Evolutionary conservation across 768 basidiomycete species (phyloP).

Genomic region (Kwoniella mangroviensis): DNA sequence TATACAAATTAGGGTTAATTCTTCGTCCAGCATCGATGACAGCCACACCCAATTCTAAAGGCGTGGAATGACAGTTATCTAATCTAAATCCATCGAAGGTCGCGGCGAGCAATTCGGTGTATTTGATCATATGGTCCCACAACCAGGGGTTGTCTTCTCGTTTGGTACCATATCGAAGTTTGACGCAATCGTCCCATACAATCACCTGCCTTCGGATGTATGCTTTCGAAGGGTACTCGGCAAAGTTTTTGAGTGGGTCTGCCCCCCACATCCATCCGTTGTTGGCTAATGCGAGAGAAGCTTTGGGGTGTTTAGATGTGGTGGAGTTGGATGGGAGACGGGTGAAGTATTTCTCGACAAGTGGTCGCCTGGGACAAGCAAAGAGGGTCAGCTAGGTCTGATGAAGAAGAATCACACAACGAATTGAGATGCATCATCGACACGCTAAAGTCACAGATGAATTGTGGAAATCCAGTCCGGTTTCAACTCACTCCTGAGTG

Average conservation of each 20-base stretch:
- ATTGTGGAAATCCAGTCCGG: too few relatives aligned
- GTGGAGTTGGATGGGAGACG: slow-evolving; percentile 65
- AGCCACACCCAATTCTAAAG: slow-evolving; percentile 89
- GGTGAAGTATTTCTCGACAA: slow-evolving; percentile 93
- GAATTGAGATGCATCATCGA: too few relatives aligned
- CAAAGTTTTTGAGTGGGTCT: slow-evolving; percentile 92
- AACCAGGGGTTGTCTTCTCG: slow-evolving; percentile 88
- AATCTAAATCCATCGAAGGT: slow-evolving; percentile 95
- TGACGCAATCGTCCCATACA: slow-evolving; percentile 97
- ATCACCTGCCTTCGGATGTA: slow-evolving; percentile 96
- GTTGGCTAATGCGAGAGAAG: slow-evolving; percentile 81
- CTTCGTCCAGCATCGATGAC: slow-evolving; percentile 90
- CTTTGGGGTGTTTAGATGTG: slow-evolving; percentile 61
- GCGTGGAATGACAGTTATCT: slow-evolving; percentile 98
- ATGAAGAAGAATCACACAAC: neutral
- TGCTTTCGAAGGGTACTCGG: slow-evolving; percentile 85
- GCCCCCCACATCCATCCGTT: slow-evolving; percentile 99
- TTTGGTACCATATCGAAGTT: slow-evolving; percentile 85
- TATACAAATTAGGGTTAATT: slow-evolving; percentile 88
- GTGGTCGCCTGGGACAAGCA: slow-evolving; percentile 66
- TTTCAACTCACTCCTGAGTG: slow-evolving; percentile 64
- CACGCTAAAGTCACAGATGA: too few relatives aligned
- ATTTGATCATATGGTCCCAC: slow-evolving; percentile 86
- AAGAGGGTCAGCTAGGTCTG: neutral
- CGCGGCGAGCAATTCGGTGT: slow-evolving; percentile 77